Evolutionary conservation across 2,329 filamentous ascomycete species (phyloP), one percentile per base, ranked within the genome.

Genomic region (Xylaria sp.): DNA sequence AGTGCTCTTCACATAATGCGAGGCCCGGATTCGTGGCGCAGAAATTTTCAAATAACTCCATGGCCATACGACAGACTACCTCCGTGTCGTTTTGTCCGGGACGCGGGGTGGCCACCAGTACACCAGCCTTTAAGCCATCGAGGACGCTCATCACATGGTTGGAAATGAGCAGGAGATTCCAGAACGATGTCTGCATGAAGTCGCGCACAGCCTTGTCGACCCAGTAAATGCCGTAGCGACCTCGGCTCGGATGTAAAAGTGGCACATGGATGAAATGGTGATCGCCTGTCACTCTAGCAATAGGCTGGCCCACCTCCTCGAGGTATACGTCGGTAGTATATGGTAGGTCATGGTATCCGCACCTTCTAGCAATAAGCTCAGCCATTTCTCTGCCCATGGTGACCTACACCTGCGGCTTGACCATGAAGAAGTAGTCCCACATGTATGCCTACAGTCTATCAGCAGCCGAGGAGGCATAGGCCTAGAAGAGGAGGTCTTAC

Each of bases 341-440:
- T 8, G n/a, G n/a, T n/a, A 9, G 5, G 13, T 31, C 23, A 1
- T 4, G 4, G 3, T 25, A 6, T 15, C 17, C 40, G 9, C 27
- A 44, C 31, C 10, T 19, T 6, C n/a, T 33, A 8, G n/a, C 11
- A 3, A 58, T 15, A n/a, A 38, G 10, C 15, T 4, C 17, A 23
- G 48, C 31, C 56, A 54, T 58, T 13, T 10, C 6, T 52, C 47
- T 47, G 17, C 56, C 56, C 5, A 54, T 19, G 49, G 56, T 58
- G 40, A 58, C 56, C 56, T 47, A 58, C 13, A 58, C 56, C 56
- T 47, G 13, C 40, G 56, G 56, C 40, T 33, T 40, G 29, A 54
- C 47, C 21, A 58, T 58, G 5, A 17, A 13, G 25, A 54, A 40
- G 33, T 58, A 58, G 10, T 54, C 31, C 56, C 56, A 47, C 56